Evolutionary conservation across 805 yeast species (phyloP), one percentile per base, ranked within the genome.

Genomic region (Ogataea pilisensis): DNA sequence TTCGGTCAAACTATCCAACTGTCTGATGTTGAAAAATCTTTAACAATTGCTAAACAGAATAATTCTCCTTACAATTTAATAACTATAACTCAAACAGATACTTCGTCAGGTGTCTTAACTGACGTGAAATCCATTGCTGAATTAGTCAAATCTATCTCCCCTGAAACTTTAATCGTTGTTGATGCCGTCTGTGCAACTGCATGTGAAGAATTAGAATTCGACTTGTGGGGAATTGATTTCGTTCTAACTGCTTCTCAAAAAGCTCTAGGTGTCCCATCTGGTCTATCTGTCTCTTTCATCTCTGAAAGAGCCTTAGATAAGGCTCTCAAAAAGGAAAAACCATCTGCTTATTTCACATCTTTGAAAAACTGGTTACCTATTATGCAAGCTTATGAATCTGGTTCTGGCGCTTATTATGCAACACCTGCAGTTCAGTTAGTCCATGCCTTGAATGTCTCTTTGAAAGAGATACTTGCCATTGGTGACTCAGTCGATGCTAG

Each of bases 111-210:
- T n/a, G 96, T 91, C 31, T 76, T 89, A 31, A 70, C 81, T 34
- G 83, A 85, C 56, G 80, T 91, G 47, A 70, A 76, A 57, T 67
- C 70, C 14, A 72, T 89, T 42, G 64, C 95, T 21, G 65, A 63
- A 38, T 50, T 81, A n/a, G 82, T 85, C 44, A 77, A 79, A 54
- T 57, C 66, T 47, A 65, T 72, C 2, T 76, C 88, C 4, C 97
- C 98, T 39, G 84, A 85, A 24, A 78, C 96, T 19, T 72, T 91
- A 46, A 72, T 91, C 39, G 68, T 88, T 38, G 95, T 91, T 31
- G 99, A 91, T 63, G 96, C 95, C 35, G 98, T 91, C 24, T 93
- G 98, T 66, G 88, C 97, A 7, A 77, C 90, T 45, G 98, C 85
- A 20, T 93, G 86, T 45, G 99, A 91, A 68, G 75, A 78, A 51